These are phyloP conservation scores for Elaeagnus macrophylla DNA, from an alignment of 306 rosid species.

Conservation along the genomic window DNA sequence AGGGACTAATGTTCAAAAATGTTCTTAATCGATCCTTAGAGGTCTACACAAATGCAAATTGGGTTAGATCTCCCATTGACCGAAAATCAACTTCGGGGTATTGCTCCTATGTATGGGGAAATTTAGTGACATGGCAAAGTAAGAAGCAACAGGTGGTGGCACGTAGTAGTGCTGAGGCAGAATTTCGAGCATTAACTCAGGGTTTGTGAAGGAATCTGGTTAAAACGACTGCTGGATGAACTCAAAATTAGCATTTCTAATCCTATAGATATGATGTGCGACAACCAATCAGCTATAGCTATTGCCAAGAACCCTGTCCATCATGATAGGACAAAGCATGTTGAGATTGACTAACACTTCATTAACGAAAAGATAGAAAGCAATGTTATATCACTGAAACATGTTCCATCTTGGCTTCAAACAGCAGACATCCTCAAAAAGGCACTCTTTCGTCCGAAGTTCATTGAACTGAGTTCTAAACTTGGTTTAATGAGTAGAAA, in stretches of 20 bases:
- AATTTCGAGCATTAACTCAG: background rate
- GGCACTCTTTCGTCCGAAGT: too few species aligned
- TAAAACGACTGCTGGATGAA: background rate
- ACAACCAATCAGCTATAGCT: too few species aligned
- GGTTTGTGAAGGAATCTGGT: conserved; percentile 1
- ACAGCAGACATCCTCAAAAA: too few species aligned
- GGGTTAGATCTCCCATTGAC: background rate
- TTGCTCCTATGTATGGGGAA: background rate
- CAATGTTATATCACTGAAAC: too few species aligned
- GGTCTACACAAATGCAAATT: background rate
- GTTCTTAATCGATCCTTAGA: background rate
- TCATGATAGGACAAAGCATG: too few species aligned
- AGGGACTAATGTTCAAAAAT: background rate
- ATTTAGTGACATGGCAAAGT: background rate
- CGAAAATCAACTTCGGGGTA: background rate
- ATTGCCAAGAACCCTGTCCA: too few species aligned
- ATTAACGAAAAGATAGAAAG: too few species aligned
- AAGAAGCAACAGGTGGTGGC: background rate
- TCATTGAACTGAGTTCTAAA: too few species aligned
- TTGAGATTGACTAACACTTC: too few species aligned
- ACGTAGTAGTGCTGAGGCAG: background rate
- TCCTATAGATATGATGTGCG: background rate
- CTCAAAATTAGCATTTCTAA: background rate
- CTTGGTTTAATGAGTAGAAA: too few species aligned
- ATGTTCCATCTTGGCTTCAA: too few species aligned